Percentiles rank a stretch among this genome's conserved stretches.
phyloP scores from a whole-genome alignment of 495 filamentous ascomycete genomes.

The Aspergillus affinis region DNA sequence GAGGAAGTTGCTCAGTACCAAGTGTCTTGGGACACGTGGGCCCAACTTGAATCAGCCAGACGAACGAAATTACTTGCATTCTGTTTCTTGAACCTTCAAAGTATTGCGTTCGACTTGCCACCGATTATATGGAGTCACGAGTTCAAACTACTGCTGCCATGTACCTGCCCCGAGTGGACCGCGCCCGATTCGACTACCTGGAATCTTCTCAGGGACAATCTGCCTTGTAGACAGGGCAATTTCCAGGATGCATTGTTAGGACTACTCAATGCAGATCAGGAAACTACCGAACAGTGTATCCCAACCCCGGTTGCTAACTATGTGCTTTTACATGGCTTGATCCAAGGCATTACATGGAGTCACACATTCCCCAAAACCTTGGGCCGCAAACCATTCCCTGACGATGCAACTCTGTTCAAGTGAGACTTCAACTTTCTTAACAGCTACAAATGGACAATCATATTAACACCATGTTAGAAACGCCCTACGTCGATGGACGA shows the following conservation, averaged over 20 bases:
- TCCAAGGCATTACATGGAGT: conserved; percentile 52
- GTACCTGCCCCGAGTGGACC: conserved; percentile 18
- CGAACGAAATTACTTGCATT: conserved; percentile 17
- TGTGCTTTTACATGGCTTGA: conserved; percentile 57
- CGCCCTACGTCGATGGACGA: conserved; percentile 54
- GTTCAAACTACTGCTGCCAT: conserved; percentile 14
- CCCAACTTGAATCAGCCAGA: conserved; percentile 11
- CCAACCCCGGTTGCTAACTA: conserved; percentile 54
- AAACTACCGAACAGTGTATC: neutral
- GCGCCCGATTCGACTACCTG: conserved; percentile 12
- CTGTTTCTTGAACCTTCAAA: conserved; percentile 15
- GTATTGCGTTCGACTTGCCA: conserved; percentile 13
- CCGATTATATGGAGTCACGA: conserved; percentile 13
- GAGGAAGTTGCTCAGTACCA: neutral
- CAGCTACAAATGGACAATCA: neutral
- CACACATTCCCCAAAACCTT: neutral
- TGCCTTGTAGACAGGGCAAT: neutral
- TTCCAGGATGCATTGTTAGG: neutral
- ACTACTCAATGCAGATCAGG: neutral
- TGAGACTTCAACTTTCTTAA: neutral
- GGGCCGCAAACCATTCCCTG: neutral
- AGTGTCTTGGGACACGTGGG: conserved; percentile 7
- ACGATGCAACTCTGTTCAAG: neutral
- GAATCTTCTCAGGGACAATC: conserved; percentile 6
- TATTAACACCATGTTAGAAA: conserved; percentile 19